Conservation (phyloP, 2,329 filamentous ascomycete species). For the Aureobasidium vineae region DNA sequence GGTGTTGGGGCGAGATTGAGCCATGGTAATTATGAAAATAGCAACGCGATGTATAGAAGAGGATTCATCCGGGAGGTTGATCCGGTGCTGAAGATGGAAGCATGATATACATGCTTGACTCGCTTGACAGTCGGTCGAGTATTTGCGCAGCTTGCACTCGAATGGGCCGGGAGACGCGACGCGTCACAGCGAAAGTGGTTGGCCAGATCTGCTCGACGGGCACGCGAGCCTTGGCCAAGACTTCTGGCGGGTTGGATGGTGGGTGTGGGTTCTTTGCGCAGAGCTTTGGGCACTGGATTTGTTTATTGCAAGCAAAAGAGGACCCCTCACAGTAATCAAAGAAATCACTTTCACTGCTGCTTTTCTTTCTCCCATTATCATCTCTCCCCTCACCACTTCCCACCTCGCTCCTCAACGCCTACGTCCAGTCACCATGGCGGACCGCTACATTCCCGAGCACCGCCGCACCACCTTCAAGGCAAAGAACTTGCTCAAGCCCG, state of each 20-base stretch:
- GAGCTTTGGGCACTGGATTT: slow-evolving; percentile 17
- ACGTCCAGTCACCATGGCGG: slow-evolving; percentile 68
- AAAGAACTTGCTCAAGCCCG: slow-evolving; percentile 98
- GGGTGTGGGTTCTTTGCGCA: slow-evolving; percentile 17
- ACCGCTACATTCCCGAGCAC: slow-evolving; percentile 99
- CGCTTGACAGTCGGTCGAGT: neutral
- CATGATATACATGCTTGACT: neutral
- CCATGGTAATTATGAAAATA: neutral
- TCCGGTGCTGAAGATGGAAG: neutral
- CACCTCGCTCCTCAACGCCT: slow-evolving; percentile 8
- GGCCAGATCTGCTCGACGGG: neutral
- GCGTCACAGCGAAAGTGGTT: neutral
- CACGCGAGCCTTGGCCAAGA: slow-evolving; percentile 7
- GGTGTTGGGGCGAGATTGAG: slow-evolving; percentile 24
- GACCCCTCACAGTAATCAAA: slow-evolving; percentile 25
- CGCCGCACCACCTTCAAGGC: slow-evolving; percentile 99
- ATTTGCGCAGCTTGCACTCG: neutral
- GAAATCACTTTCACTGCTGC: slow-evolving; percentile 18
- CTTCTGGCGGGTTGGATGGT: neutral
- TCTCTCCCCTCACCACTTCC: slow-evolving; percentile 1
- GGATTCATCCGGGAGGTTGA: neutral
- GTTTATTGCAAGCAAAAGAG: slow-evolving; percentile 23
- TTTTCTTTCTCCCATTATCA: slow-evolving; percentile 1
- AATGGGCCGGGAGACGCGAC: neutral
- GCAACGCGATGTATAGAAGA: neutral